Evolutionary conservation across 495 filamentous ascomycete genomes (phyloP).

Genomic region (Parmelia sp.): DNA sequence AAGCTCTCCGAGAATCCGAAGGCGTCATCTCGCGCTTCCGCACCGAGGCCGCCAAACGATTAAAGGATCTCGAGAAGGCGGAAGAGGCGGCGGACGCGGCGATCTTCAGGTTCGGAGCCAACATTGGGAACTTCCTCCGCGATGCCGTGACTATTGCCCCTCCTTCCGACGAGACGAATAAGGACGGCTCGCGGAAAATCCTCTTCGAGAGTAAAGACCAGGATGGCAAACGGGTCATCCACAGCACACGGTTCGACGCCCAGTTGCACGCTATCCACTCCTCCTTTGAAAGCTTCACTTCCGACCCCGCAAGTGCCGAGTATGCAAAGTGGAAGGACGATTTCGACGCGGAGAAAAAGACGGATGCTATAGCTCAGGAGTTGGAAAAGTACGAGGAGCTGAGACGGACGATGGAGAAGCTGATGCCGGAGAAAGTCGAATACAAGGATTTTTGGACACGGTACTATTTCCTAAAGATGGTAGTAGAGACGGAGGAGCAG

Average conservation of each 20-base stretch:
- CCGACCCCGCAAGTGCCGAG: slow-evolving; percentile 68
- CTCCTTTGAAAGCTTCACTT: slow-evolving; percentile 72
- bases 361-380: slow-evolving; percentile 74
- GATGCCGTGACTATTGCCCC: slow-evolving; percentile 88
- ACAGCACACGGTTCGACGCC: slow-evolving; percentile 89
- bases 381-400: slow-evolving; percentile 85
- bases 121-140: slow-evolving; percentile 80
- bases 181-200: slow-evolving; percentile 45
- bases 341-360: slow-evolving; percentile 80
- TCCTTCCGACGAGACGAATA: slow-evolving; percentile 39
- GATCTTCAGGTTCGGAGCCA: slow-evolving; percentile 83
- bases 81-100: slow-evolving; percentile 98
- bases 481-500: slow-evolving; percentile 92
- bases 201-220: slow-evolving; percentile 90
- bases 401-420: slow-evolving; percentile 85
- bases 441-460: slow-evolving; percentile 89
- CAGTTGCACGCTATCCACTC: slow-evolving; percentile 94
- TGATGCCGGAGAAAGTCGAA: slow-evolving; percentile 82
- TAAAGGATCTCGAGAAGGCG: slow-evolving; percentile 87
- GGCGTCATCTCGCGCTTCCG: slow-evolving; percentile 78
- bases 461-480: slow-evolving; percentile 92
- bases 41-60: slow-evolving; percentile 69
- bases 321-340: slow-evolving; percentile 67
- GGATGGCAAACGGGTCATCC: slow-evolving; percentile 82
- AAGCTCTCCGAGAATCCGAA: slow-evolving; percentile 58